Conservation (phyloP, 805 yeast genomes). For the Yarrowia porcina region DNA sequence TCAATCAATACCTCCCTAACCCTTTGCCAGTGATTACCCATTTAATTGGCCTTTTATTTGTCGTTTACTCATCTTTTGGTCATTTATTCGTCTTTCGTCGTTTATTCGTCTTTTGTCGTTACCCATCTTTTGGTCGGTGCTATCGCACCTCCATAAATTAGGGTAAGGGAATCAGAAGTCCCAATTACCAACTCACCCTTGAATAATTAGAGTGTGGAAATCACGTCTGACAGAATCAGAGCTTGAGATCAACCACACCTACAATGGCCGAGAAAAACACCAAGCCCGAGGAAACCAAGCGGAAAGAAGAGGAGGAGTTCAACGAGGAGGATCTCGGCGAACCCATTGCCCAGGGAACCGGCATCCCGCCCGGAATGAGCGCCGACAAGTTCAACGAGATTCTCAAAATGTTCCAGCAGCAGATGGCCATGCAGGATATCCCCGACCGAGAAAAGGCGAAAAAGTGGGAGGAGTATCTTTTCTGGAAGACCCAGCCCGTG, state of each 20-base stretch:
- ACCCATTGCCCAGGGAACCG: constrained; percentile 26
- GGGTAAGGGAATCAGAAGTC: not conserved
- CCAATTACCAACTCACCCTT: not conserved
- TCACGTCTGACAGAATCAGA: not conserved
- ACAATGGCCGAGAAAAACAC: constrained; percentile 9
- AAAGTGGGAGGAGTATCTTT: constrained; percentile 82
- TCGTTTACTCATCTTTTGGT: too few species aligned
- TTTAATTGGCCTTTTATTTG: too few species aligned
- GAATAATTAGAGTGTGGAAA: not conserved
- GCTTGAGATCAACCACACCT: not conserved
- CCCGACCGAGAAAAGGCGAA: constrained; percentile 33
- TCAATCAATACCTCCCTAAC: too few species aligned
- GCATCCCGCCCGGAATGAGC: constrained; percentile 31
- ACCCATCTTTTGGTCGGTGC: too few species aligned
- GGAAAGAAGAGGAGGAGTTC: constrained; percentile 7
- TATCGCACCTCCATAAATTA: too few species aligned
- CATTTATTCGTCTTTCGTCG: too few species aligned
- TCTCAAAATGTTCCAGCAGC: constrained; percentile 27
- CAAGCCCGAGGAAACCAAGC: constrained; percentile 14
- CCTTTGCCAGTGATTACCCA: too few species aligned
- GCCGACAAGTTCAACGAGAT: constrained; percentile 32
- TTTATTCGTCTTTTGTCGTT: too few species aligned
- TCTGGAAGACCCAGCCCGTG: constrained; percentile 98
- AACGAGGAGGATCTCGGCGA: constrained; percentile 19
- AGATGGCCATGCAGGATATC: constrained; percentile 23